Base-by-base conservation (phyloP, 2,329 filamentous ascomycete species). In the Colletotrichum spaethianum region DNA sequence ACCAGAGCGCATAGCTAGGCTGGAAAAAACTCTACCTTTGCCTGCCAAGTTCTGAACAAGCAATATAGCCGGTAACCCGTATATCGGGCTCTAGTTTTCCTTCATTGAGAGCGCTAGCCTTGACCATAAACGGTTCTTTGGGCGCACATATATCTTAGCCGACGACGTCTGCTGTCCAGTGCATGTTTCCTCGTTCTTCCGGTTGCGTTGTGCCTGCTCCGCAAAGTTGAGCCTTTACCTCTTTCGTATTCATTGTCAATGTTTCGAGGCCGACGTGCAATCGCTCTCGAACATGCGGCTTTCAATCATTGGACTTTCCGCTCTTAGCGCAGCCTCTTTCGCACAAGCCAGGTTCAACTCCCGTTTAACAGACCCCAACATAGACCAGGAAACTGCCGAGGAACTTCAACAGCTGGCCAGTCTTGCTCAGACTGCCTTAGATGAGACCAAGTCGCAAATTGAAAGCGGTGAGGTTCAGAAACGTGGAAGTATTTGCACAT, bases 381-480 rank as follows among this genome's bases (percentile, higher is more conserved):
- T 55, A 14, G 63, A 23, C 56, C 61, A 14, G 3, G 28, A 26
- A 1, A 40, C 48, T 9, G 16, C 38, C 23, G 56, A 60, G 5
- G 55, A 46, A 3, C 26, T 66, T 18, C 50, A 63, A 28, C 28
- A 71, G 48, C 33, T 76, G 5, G 53, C 63, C 3, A n/a, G 20
- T 2, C 61, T 76, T 1, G 72, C 74, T 2, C 44, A 61, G 16
- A 20, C 53, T 1, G 78, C 78, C 4, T 76, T 76, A 12, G 63
- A 79, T 7, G 71, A 75, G 64, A 76, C 79, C 1, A 67, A 79
- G 28, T 64, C 71, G 0, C 67, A 75, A 6, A 44, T 73, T 4
- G 66, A 74, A 26, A 66, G 67, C 16, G 67, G 73, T 2, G 60
- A 73, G 40, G 20, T 66, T 0, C 48, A 42, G 42, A 78, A 78